Percentiles rank a stretch among this genome's conserved stretches.
phyloP scores from a whole-genome alignment of 306 rosid species.

The Prosopis cineraria region DNA sequence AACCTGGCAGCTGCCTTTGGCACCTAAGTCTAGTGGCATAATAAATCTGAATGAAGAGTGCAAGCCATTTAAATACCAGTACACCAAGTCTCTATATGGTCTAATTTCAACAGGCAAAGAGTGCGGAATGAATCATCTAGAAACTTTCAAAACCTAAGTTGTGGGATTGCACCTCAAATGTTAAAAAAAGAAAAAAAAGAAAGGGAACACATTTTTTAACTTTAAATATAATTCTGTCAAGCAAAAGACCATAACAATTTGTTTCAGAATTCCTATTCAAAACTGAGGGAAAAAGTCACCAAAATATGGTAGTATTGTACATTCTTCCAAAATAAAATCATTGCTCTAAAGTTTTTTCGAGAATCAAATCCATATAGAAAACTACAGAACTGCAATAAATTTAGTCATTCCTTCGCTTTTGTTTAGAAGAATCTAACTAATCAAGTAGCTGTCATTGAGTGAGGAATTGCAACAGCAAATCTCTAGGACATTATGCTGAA shows the following conservation, averaged over 20 bases:
- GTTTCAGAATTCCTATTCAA: slow-evolving; percentile 12
- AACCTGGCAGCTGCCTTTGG: slow-evolving; percentile 98
- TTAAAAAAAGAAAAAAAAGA: background rate
- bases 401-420: background rate
- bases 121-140: slow-evolving; percentile 24
- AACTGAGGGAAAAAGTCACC: background rate
- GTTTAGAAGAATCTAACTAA: background rate
- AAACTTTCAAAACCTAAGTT: slow-evolving; percentile 27
- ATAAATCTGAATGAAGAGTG: slow-evolving; percentile 82
- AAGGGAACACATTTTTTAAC: slow-evolving; percentile 1
- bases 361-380: slow-evolving; percentile 8
- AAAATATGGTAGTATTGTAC: background rate
- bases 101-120: slow-evolving; percentile 27
- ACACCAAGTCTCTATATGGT: slow-evolving; percentile 11
- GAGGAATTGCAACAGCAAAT: background rate
- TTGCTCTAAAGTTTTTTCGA: background rate
- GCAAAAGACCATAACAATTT: slow-evolving; percentile 11
- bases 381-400: background rate
- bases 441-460: background rate
- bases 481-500: background rate
- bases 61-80: slow-evolving; percentile 43
- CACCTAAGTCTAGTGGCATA: slow-evolving; percentile 99
- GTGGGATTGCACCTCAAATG: slow-evolving; percentile 8
- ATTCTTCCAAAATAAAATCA: slow-evolving; percentile 15
- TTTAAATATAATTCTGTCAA: slow-evolving; percentile 6